Percentiles rank a stretch among this genome's conserved stretches.
These are phyloP conservation scores for Fraxinus xanthoxyloides DNA, from an alignment of 305 asterid species.

Conservation along the genomic window DNA sequence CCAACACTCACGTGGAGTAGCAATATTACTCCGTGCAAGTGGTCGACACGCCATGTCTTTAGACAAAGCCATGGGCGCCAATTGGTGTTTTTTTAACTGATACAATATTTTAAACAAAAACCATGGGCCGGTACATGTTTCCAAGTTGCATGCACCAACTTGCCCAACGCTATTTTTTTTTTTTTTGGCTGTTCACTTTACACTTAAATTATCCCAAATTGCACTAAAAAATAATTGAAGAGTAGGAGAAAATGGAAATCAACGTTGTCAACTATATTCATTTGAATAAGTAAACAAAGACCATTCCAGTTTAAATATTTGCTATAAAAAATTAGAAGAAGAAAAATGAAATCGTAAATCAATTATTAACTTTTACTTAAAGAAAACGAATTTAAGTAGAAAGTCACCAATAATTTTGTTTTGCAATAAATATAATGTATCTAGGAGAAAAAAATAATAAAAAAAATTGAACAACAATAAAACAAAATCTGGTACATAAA, in stretches of 20 bases:
- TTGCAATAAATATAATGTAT: too few relatives aligned
- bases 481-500: too few relatives aligned
- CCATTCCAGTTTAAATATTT: background rate
- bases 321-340: background rate
- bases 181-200: too few relatives aligned
- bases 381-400: background rate
- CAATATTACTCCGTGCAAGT: background rate
- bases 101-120: background rate
- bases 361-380: too few relatives aligned
- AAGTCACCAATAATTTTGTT: too few relatives aligned
- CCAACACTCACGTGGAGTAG: too few relatives aligned
- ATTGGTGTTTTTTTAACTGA: background rate
- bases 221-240: background rate
- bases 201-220: background rate
- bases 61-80: background rate
- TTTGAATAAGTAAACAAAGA: background rate
- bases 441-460: too few relatives aligned
- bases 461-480: too few relatives aligned
- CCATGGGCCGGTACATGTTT: background rate
- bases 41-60: background rate
- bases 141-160: background rate
- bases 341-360: background rate
- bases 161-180: background rate
- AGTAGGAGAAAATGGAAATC: background rate
- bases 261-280: background rate